Percentiles rank a stretch among this genome's conserved stretches.
Evolutionary conservation across 768 basidiomycete genomes (phyloP).

Genomic region (Suillus subluteus): DNA sequence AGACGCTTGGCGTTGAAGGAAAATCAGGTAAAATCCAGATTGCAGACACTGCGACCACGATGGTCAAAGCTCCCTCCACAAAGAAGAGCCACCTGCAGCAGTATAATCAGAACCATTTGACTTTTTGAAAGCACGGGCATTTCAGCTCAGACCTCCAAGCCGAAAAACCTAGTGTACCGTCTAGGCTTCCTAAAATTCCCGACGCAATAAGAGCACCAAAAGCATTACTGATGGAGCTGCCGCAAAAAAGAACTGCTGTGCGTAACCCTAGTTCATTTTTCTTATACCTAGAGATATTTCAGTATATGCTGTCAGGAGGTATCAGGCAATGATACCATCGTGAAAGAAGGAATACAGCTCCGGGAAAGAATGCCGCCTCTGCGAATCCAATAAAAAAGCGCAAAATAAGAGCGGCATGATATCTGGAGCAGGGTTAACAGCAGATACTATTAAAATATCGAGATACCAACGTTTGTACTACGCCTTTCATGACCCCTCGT

Average conservation of each 20-base stretch:
- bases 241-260: constrained; percentile 67
- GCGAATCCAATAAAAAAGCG: constrained; percentile 80
- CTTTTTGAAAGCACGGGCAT: background rate
- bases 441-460: constrained; percentile 19
- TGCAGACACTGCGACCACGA: constrained; percentile 51
- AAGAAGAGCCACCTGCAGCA: constrained; percentile 67
- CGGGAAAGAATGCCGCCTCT: constrained; percentile 70
- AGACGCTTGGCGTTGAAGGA: constrained; percentile 57
- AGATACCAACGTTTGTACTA: constrained; percentile 35
- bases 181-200: constrained; percentile 71
- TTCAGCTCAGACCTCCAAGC: constrained; percentile 64
- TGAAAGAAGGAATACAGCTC: constrained; percentile 64
- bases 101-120: background rate
- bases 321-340: constrained; percentile 50
- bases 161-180: constrained; percentile 62
- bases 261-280: constrained; percentile 67
- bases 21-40: constrained; percentile 75
- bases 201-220: constrained; percentile 79
- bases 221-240: constrained; percentile 76
- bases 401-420: constrained; percentile 57
- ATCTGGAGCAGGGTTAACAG: constrained; percentile 40
- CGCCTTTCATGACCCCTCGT: constrained; percentile 23
- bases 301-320: background rate
- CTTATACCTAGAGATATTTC: constrained; percentile 46
- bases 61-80: constrained; percentile 63